Conservation (phyloP, 208 protist genomes). For the Crithidia mellificae region DNA sequence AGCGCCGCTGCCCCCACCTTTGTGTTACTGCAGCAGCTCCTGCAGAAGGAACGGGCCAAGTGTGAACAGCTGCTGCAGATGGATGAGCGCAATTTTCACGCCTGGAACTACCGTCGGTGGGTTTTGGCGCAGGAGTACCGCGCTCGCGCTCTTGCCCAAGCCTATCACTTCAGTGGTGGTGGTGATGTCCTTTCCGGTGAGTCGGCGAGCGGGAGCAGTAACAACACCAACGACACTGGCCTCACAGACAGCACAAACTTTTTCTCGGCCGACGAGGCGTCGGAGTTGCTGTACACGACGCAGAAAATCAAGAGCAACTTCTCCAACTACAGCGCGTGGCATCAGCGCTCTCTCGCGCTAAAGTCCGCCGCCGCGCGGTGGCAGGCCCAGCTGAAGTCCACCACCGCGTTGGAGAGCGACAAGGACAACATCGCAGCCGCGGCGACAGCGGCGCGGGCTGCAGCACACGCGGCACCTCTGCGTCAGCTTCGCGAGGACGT, state of each 20-base stretch:
- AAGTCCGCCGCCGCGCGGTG: slow-evolving; percentile 37
- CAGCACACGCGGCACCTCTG: not conserved
- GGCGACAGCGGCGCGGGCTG: not conserved
- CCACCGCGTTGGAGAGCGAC: not conserved
- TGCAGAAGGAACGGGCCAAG: slow-evolving; percentile 67
- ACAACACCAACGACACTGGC: too few relatives aligned
- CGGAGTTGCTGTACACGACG: slow-evolving; percentile 84
- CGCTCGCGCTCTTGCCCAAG: slow-evolving; percentile 12
- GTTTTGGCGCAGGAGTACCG: slow-evolving; percentile 36
- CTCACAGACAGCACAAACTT: not conserved
- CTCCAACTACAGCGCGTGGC: slow-evolving; percentile 98
- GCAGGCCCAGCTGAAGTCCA: not conserved
- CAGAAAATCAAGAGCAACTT: slow-evolving; percentile 94
- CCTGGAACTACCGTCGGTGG: slow-evolving; percentile 87
- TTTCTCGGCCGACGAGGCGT: slow-evolving; percentile 46
- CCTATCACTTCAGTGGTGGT: too few relatives aligned
- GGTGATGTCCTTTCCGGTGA: not conserved
- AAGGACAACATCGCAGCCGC: too few relatives aligned
- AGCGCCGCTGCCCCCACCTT: not conserved
- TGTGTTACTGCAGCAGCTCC: slow-evolving; percentile 28
- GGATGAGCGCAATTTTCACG: slow-evolving; percentile 92
- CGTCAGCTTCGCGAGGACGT: slow-evolving; percentile 57
- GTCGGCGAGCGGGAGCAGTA: too few relatives aligned
- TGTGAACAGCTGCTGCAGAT: slow-evolving; percentile 72
- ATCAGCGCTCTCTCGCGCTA: slow-evolving; percentile 85